Percentiles rank a stretch among this genome's conserved stretches.
Conservation (phyloP, 2,329 filamentous ascomycete species). For the Ascochyta fabae region DNA sequence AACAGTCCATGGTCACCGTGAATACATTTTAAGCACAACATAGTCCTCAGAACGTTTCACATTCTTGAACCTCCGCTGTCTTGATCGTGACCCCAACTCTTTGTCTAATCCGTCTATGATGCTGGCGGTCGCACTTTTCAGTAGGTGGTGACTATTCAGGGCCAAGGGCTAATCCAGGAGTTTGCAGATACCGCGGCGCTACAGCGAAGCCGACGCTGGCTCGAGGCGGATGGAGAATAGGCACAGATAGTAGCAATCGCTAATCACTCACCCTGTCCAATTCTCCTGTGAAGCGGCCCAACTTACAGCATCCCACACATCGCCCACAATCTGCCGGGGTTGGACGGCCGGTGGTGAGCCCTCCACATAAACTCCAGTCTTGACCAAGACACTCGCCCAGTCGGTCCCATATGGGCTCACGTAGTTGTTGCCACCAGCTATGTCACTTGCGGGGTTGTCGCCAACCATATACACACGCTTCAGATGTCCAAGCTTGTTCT, state of each 20-base stretch:
- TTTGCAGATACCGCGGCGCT: background rate
- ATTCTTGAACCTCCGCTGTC: background rate
- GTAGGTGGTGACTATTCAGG: background rate
- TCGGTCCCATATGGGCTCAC: slow-evolving; percentile 69
- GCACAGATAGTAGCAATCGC: background rate
- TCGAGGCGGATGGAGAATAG: background rate
- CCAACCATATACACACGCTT: slow-evolving; percentile 91
- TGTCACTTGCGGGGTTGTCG: slow-evolving; percentile 78
- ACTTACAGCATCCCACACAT: slow-evolving; percentile 77
- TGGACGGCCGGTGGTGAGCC: slow-evolving; percentile 62
- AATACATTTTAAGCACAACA: background rate
- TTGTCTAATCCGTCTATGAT: background rate
- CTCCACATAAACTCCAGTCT: slow-evolving; percentile 76
- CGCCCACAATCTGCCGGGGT: slow-evolving; percentile 71
- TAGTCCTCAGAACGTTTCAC: background rate
- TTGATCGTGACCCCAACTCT: background rate
- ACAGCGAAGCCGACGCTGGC: background rate
- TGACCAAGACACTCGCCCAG: slow-evolving; percentile 79
- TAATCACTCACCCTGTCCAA: slow-evolving; percentile 38
- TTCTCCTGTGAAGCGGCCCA: slow-evolving; percentile 70
- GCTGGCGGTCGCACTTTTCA: background rate
- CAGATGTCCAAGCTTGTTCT: slow-evolving; percentile 55
- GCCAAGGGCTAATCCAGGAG: background rate
- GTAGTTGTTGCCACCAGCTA: slow-evolving; percentile 83
- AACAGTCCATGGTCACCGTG: background rate